These are phyloP conservation scores for Pichia sp. DNA, from an alignment of 1,139 yeast genomes.

Conservation along the genomic window DNA sequence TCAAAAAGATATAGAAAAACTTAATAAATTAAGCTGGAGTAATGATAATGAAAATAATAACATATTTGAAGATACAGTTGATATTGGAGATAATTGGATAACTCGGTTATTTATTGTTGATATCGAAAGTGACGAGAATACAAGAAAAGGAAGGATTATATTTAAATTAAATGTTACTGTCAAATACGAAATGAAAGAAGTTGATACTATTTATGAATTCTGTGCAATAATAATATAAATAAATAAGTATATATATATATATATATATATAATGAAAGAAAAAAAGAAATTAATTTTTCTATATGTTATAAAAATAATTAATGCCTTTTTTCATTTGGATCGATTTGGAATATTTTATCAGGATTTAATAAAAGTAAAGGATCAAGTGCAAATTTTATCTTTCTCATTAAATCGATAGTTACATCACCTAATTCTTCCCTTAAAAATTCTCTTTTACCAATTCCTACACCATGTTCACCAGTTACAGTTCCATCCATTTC, in stretches of 20 bases:
- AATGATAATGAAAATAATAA: background rate
- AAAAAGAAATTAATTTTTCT: background rate
- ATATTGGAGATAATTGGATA: slow-evolving; percentile 8
- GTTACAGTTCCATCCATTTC: slow-evolving; percentile 78
- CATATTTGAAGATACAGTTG: background rate
- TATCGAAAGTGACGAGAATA: background rate
- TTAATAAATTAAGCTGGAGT: background rate
- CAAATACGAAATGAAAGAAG: background rate
- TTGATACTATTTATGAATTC: slow-evolving; percentile 1
- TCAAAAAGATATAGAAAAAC: background rate
- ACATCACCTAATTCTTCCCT: slow-evolving; percentile 61
- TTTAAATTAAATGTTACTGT: slow-evolving; percentile 1
- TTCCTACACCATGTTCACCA: slow-evolving; percentile 87
- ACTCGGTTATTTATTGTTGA: background rate
- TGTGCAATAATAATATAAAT: background rate
- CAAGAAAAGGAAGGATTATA: background rate
- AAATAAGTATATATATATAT: background rate
- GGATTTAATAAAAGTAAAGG: slow-evolving; percentile 72
- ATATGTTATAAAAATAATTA: background rate
- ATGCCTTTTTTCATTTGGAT: slow-evolving; percentile 23
- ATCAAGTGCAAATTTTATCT: slow-evolving; percentile 63
- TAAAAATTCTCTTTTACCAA: slow-evolving; percentile 66
- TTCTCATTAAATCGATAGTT: slow-evolving; percentile 68
- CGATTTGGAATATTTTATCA: slow-evolving; percentile 64
- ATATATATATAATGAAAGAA: background rate